phyloP scores from a whole-genome alignment of 306 rosid species.

The Canavalia ensiformis region DNA sequence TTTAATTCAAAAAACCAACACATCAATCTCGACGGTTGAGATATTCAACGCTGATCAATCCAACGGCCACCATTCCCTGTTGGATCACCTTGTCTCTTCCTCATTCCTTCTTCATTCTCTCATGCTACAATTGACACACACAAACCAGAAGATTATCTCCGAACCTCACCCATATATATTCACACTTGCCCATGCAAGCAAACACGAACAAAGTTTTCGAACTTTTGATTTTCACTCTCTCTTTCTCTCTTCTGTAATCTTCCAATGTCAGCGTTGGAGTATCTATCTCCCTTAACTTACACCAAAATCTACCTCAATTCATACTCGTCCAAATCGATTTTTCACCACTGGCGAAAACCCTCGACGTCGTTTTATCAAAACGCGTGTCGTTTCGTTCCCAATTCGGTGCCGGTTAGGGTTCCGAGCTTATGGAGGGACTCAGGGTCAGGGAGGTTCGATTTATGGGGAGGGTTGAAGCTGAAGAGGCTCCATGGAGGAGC shows the following conservation, averaged over 20 bases:
- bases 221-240: constrained; percentile 36
- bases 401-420: constrained; percentile 46
- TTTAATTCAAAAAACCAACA: neutral
- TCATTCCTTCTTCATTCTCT: constrained; percentile 11
- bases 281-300: constrained; percentile 68
- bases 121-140: constrained; percentile 40
- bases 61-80: constrained; percentile 56
- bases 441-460: constrained; percentile 58
- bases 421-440: constrained; percentile 47
- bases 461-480: constrained; percentile 61
- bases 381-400: constrained; percentile 54
- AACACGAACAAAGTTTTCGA: neutral
- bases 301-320: constrained; percentile 60
- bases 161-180: constrained; percentile 28
- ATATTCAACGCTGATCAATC: constrained; percentile 55
- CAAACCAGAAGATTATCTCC: constrained; percentile 35
- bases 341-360: constrained; percentile 53
- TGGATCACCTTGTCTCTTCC: constrained; percentile 38
- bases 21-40: constrained; percentile 48
- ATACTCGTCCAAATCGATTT: constrained; percentile 52
- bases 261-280: constrained; percentile 76
- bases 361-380: constrained; percentile 54
- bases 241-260: constrained; percentile 33
- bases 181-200: neutral
- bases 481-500: constrained; percentile 42